Conservation (phyloP, 305 asterid species). For the Caryopteris hybrid region DNA sequence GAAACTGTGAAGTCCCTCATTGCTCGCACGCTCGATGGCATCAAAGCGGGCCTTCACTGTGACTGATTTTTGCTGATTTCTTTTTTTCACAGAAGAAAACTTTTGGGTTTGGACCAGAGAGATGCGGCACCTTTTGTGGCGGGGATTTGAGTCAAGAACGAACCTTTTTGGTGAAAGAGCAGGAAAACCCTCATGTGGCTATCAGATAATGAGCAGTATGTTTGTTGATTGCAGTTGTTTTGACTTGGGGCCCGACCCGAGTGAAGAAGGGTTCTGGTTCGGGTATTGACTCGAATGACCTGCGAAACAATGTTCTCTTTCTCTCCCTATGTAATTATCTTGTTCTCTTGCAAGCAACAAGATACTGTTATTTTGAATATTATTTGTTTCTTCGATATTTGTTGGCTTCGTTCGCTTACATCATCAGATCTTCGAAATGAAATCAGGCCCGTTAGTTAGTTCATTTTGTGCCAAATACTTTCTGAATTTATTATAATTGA, state of each 20-base stretch:
- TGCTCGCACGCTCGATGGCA: constrained; percentile 50
- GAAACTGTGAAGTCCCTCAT: constrained; percentile 61
- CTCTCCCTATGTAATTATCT: background rate
- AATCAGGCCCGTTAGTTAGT: no score
- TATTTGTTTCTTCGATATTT: background rate
- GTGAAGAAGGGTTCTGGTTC: constrained; percentile 51
- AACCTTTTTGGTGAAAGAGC: constrained; percentile 36
- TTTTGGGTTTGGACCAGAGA: background rate
- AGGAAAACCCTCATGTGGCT: constrained; percentile 6
- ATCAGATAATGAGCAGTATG: background rate
- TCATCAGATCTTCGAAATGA: no score
- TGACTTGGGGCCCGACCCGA: background rate
- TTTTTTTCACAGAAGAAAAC: no score
- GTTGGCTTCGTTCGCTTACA: no score
- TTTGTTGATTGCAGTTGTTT: background rate
- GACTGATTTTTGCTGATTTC: constrained; percentile 15
- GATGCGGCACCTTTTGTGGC: background rate
- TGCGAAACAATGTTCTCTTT: constrained; percentile 4
- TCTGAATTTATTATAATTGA: no score
- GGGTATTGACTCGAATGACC: constrained; percentile 67
- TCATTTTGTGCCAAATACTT: no score
- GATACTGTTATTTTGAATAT: background rate
- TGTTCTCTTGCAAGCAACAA: no score
- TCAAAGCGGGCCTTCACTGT: constrained; percentile 47
- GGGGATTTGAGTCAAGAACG: constrained; percentile 71